Conservation (phyloP, 257 asterid species). For the Jacaranda copaia region DNA sequence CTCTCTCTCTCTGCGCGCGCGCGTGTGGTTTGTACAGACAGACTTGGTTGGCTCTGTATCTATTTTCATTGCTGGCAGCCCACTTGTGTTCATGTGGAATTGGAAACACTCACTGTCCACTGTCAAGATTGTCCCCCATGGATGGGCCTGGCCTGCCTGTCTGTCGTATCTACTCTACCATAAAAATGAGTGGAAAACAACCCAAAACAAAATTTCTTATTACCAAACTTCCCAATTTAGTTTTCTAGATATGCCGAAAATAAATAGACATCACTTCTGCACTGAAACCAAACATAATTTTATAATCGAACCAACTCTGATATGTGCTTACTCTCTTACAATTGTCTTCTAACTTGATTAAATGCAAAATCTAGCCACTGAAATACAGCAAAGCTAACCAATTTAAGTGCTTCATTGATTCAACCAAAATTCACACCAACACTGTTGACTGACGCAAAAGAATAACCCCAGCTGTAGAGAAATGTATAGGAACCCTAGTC, state of each 20-base stretch:
- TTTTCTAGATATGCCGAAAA: not conserved
- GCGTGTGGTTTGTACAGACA: not conserved
- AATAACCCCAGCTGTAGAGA: not conserved
- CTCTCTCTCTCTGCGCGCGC: constrained; percentile 1
- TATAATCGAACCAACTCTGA: not conserved
- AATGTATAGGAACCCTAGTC: not conserved
- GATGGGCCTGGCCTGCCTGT: not conserved
- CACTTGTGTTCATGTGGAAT: constrained; percentile 12
- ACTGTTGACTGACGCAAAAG: constrained; percentile 14
- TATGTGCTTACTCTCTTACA: not conserved
- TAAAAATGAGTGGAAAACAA: not conserved
- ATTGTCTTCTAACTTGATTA: not conserved
- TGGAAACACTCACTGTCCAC: not conserved
- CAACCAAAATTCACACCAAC: constrained; percentile 4
- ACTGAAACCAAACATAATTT: too few relatives aligned
- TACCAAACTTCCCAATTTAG: not conserved
- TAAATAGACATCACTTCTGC: not conserved
- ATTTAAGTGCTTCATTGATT: constrained; percentile 16
- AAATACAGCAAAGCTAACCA: not conserved
- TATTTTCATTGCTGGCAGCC: not conserved
- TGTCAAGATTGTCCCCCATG: not conserved
- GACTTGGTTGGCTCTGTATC: not conserved
- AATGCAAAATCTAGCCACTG: constrained; percentile 1
- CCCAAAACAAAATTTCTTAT: too few relatives aligned
- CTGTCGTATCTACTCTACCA: not conserved